Evolutionary conservation across 371 early-diverging fungal genomes (phyloP).

Genomic region (Basidiobolus meristosporus): DNA sequence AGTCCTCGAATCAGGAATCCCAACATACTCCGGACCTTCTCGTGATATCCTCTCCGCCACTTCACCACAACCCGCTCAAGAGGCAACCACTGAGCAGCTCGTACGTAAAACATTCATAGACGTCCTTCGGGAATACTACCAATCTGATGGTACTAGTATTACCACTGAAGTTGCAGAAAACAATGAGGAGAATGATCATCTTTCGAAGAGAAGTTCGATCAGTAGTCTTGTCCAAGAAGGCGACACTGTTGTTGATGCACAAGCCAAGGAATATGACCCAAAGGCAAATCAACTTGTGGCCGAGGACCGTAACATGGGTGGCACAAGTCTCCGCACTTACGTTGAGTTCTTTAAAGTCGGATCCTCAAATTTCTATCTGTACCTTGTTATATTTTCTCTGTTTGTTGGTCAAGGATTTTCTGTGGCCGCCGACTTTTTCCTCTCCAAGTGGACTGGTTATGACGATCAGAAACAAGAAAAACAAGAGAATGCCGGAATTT

Average conservation of each 20-base stretch:
- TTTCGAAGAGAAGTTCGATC: too few species aligned
- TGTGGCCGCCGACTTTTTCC: slow-evolving; percentile 10
- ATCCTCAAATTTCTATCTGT: slow-evolving; percentile 5
- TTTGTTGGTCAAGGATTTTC: slow-evolving; percentile 8
- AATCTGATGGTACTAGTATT: too few species aligned
- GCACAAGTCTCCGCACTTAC: slow-evolving; percentile 8
- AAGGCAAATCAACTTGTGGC: slow-evolving; percentile 6
- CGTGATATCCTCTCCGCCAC: slow-evolving; percentile 2
- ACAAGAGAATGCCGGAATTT: slow-evolving; percentile 6
- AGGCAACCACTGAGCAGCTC: slow-evolving; percentile 3
- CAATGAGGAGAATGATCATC: too few species aligned
- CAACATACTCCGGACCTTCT: too few species aligned
- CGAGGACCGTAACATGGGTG: slow-evolving; percentile 11
- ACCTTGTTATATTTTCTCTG: slow-evolving; percentile 4
- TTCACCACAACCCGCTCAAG: slow-evolving; percentile 3
- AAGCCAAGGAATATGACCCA: slow-evolving; percentile 4
- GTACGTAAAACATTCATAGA: slow-evolving; percentile 8
- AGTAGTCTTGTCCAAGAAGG: neutral
- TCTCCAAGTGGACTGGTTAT: slow-evolving; percentile 6
- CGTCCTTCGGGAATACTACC: slow-evolving; percentile 6
- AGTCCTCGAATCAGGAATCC: slow-evolving; percentile 22
- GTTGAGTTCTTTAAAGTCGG: slow-evolving; percentile 13
- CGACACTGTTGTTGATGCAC: neutral
- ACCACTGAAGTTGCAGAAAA: too few species aligned
- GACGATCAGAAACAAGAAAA: slow-evolving; percentile 2